Evolutionary conservation across 2,329 filamentous ascomycete genomes (phyloP), one percentile per base, ranked within the genome.

Genomic region (Penicillium sp.): DNA sequence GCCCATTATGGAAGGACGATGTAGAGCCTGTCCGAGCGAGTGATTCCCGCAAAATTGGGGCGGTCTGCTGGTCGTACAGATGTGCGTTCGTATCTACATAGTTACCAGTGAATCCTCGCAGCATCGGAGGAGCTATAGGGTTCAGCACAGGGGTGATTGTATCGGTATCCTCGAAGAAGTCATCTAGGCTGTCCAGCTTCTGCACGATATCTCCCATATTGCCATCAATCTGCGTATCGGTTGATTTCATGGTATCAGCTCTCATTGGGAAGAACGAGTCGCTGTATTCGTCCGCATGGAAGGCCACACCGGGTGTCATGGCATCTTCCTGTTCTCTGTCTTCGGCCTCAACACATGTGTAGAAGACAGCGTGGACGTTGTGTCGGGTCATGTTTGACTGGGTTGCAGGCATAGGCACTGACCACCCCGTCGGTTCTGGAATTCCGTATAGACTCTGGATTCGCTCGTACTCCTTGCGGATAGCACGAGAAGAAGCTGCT

Each of bases 401-500:
- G 55, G 90, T 89, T 0, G 93, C 93, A 17, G 94, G 94, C 72
- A 96, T 86, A 0, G 94, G 93, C 44, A 99, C 91, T 0, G 94
- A 94, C 94, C 94, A 99, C 2, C 94, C 94, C 17, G 91, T 94
- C 23, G 92, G 88, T 71, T 97, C 93, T 0, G 94, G 94, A 58
- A 99, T 97, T 29, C 96, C 96, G 72, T 97, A 99, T 35, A 99
- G 78, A 69, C 92, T 97, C 72, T 96, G 90, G 0, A 91, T 96
- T 23, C 90, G 88, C 70, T 96, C 93, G 67, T 96, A 97, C 75
- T 97, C 93, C 72, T 97, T 97, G 49, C 91, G 88, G 49, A 94
- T 89, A 0, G 89, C 86, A 66, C 90, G 89, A 0, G 92, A 94
- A 2, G 92, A 91, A 1, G 90, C 88, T 10, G 76, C 71, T 13